phyloP scores from a whole-genome alignment of 805 yeast genomes.

The Barnettozyma siamensis region DNA sequence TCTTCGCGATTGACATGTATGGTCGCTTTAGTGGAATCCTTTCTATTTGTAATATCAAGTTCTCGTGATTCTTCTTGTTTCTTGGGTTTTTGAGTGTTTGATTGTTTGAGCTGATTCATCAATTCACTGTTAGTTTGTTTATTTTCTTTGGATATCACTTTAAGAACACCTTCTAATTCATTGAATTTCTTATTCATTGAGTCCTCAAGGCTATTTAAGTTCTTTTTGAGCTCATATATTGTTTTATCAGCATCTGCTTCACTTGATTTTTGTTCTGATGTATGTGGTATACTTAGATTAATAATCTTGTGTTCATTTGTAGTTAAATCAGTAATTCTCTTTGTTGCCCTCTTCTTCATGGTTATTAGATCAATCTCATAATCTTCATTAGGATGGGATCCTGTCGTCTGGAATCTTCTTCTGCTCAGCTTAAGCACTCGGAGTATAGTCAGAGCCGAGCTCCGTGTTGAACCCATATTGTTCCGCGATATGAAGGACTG shows the following conservation, averaged over 20 bases:
- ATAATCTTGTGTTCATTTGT: conserved; percentile 7
- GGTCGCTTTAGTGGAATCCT: background rate
- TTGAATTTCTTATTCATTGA: conserved; percentile 7
- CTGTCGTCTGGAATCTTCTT: conserved; percentile 1
- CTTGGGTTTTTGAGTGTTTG: conserved; percentile 1
- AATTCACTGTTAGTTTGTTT: conserved; percentile 1
- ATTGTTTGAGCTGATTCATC: conserved; percentile 3
- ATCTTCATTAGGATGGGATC: conserved; percentile 3
- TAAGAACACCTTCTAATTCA: conserved; percentile 9
- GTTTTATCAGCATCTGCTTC: conserved; percentile 1
- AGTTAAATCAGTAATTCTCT: background rate
- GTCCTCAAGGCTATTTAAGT: conserved; percentile 4
- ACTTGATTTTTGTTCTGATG: background rate
- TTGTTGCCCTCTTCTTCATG: conserved; percentile 9
- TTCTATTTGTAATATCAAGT: background rate
- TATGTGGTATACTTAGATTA: conserved; percentile 4
- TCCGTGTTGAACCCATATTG: background rate
- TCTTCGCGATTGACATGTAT: conserved; percentile 14
- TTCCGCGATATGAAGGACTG: too few species aligned
- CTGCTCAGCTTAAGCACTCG: background rate
- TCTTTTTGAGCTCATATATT: background rate
- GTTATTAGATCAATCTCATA: conserved; percentile 15
- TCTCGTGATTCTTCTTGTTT: conserved; percentile 1
- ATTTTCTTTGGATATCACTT: conserved; percentile 8
- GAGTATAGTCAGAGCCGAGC: background rate